Evolutionary conservation across 2,329 filamentous ascomycete species (phyloP), one percentile per base, ranked within the genome.

Genomic region (Atkinsonella texensis): DNA sequence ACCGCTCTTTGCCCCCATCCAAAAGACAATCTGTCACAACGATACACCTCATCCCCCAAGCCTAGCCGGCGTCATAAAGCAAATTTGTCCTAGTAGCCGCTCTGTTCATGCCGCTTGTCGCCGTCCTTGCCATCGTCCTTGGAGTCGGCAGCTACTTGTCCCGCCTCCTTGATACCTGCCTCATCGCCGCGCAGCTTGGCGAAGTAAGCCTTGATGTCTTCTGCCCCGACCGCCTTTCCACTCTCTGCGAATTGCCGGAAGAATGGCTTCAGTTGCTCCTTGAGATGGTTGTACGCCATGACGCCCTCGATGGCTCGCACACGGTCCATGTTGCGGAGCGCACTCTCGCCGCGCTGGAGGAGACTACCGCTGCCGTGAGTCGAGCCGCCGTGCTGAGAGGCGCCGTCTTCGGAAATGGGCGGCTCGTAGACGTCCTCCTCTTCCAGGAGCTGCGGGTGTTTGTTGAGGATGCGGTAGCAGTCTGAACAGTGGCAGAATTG

Each of bases 121-220:
- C 51, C 59, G n/a, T 57, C 65, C 4, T 59, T 61, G 5, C 61
- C 59, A 0, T 60, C 65, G 17, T 66, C 65, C 41, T 62, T 65
- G n/a, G 63, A 59, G 35, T 62, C 67, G 2, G 68, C 47, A 8
- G 77, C 77, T 23, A 71, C 73, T 51, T 76, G 74, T 13, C 76
- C 77, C 0, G 83, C 83, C 56, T 81, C 77, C 59, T 73, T 74
- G 52, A 89, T 87, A 0, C 74, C 86, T 59, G 85, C 73, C 44
- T 89, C 87, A 67, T 97, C 93, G 53, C 93, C 93, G 56, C 93
- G 79, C 59, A 98, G 70, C 71, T 93, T 91, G 49, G 91, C 91
- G 76, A 98, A 98, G 66, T 96, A 95, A 2, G 81, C 81, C 68
- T 96, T 98, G 68, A 98, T 93, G 68, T 97, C 90, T 63, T 98